phyloP scores from a whole-genome alignment of 352 stramenopile genomes.

The Pythium phragmiticola region DNA sequence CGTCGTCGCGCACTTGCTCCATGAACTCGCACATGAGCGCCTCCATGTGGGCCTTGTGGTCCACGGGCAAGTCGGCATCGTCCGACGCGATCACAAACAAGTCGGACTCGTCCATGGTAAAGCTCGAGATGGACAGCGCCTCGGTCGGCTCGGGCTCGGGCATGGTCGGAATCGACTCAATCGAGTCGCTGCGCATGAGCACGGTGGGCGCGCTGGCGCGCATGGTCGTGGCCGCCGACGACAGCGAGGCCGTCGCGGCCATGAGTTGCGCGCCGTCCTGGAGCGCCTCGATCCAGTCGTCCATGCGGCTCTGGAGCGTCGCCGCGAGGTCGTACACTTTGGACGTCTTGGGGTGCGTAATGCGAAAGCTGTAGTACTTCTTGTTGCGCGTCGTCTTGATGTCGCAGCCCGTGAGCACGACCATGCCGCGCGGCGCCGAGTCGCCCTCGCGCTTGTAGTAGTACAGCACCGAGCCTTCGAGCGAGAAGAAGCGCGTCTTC shows the following conservation, averaged over 20 bases:
- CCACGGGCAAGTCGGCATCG: conserved; percentile 32
- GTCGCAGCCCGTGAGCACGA: conserved; percentile 65
- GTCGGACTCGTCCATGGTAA: conserved; percentile 31
- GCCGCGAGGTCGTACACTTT: conserved; percentile 66
- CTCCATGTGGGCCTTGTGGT: conserved; percentile 46
- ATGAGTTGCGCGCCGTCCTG: conserved; percentile 33
- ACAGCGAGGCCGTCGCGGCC: background rate
- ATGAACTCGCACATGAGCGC: conserved; percentile 62
- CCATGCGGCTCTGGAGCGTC: conserved; percentile 46
- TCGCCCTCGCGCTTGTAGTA: conserved; percentile 78
- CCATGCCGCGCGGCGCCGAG: conserved; percentile 49
- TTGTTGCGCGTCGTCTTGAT: conserved; percentile 55
- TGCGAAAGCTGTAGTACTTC: conserved; percentile 75
- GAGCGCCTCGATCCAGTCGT: conserved; percentile 62
- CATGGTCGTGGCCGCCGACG: background rate
- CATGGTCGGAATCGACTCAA: conserved; percentile 27
- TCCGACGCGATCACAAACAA: conserved; percentile 36
- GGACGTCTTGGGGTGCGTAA: conserved; percentile 67
- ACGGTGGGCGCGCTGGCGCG: background rate
- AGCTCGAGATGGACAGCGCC: conserved; percentile 27
- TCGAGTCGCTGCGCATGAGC: conserved; percentile 21
- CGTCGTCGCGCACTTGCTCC: conserved; percentile 43
- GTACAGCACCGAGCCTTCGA: conserved; percentile 66
- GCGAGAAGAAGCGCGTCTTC: conserved; percentile 64
- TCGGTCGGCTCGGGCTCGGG: conserved; percentile 30